Percentiles rank a stretch among this genome's conserved stretches.
These are phyloP conservation scores for Platismatia glauca DNA, from an alignment of 495 filamentous ascomycete genomes.

Conservation along the genomic window DNA sequence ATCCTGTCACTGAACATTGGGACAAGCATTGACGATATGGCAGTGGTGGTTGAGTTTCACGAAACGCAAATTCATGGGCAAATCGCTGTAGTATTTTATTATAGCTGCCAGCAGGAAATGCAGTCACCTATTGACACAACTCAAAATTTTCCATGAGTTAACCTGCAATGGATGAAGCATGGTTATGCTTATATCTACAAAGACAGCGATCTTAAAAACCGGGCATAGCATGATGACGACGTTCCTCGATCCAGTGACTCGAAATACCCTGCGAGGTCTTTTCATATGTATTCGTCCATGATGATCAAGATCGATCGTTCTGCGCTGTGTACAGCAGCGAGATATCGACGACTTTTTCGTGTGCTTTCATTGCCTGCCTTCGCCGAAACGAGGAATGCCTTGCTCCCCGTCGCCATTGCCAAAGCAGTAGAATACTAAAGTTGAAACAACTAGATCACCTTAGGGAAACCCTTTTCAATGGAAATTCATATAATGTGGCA, in stretches of 20 bases:
- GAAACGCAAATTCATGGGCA: constrained; percentile 99
- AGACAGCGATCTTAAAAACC: too few species aligned
- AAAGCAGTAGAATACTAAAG: background rate
- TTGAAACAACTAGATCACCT: background rate
- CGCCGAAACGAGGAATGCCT: background rate
- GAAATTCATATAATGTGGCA: too few species aligned
- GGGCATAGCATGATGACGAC: background rate
- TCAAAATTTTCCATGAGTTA: too few species aligned
- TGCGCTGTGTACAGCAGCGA: background rate
- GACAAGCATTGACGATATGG: background rate
- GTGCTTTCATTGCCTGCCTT: too few species aligned
- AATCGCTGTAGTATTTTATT: constrained; percentile 34
- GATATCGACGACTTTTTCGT: too few species aligned
- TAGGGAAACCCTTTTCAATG: background rate
- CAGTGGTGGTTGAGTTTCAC: constrained; percentile 97
- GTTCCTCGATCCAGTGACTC: background rate
- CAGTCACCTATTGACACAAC: too few species aligned
- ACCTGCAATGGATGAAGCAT: too few species aligned
- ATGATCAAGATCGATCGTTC: background rate
- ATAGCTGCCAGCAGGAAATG: background rate
- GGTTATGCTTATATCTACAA: too few species aligned
- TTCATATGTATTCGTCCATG: background rate
- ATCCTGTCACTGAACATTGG: constrained; percentile 6
- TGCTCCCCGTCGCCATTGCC: background rate
- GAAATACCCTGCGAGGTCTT: background rate